Evolutionary conservation across 164 flowering plant genomes (phyloP), one percentile per base, ranked within the genome.

Genomic region (Magnolia officinalis): DNA sequence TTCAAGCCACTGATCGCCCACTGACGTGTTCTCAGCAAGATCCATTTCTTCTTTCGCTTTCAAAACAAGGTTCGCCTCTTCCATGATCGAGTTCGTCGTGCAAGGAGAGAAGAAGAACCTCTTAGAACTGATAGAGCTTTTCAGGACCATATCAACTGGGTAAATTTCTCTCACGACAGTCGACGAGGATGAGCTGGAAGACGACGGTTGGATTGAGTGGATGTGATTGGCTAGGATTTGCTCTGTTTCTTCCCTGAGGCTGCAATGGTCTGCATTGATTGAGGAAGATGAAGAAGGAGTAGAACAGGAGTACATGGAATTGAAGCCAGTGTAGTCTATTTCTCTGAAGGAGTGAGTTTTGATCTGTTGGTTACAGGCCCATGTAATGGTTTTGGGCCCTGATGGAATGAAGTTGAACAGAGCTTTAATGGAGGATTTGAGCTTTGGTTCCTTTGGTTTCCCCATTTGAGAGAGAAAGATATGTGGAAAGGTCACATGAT

Each of bases 261-360:
- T 50, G 50, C 63, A 45, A 14, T n/a, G 5, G 4, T 64, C 45
- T n/a, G 74, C 59, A 1, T 45, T 63, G 13, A 8, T 20, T 10
- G 63, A 20, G 24, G 78, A 61, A 45, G 68, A n/a, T 24, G 58
- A 58, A 20, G 73, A 14, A 29, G 58, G 45, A 37, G 45, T 4
- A 37, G 45, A 37, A 37, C 45, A 58, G 52, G n/a, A 58, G 50
- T 50, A 72, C 58, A 78, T 63, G 73, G 83, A 75, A 50, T 75
- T 67, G 78, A 75, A 75, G 71, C 74, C 68, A 8, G 75, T 75
- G 55, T 51, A 78, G 29, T 37, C 45, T 5, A 72, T 64, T 7
- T 77, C 77, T 29, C 83, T 67, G 67, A 81, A 81, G 64, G 83
- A 81, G 31, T 65, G 68, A 21, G 83, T 81, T 67, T 72, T 64